phyloP scores from a whole-genome alignment of 805 yeast species.

The Yarrowia yakushimensis region DNA sequence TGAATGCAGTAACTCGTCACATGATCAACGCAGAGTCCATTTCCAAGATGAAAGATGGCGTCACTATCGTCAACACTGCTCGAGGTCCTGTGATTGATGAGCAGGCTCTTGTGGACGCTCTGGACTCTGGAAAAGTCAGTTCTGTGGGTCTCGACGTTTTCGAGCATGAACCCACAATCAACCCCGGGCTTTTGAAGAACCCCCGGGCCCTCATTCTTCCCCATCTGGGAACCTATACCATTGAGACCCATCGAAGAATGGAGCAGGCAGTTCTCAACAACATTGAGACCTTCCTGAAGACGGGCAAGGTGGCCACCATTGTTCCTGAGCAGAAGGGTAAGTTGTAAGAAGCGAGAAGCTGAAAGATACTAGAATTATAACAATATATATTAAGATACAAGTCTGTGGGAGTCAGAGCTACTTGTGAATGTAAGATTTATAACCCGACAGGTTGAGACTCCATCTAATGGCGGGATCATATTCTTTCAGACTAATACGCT shows the following conservation, averaged over 20 bases:
- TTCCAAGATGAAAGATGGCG: constrained; percentile 50
- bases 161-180: constrained; percentile 52
- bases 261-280: constrained; percentile 73
- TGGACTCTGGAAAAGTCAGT: constrained; percentile 48
- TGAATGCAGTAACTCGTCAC: constrained; percentile 67
- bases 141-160: constrained; percentile 56
- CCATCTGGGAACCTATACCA: constrained; percentile 46
- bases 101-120: constrained; percentile 43
- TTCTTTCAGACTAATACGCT: too few species aligned
- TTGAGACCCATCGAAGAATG: constrained; percentile 56
- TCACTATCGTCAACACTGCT: constrained; percentile 53
- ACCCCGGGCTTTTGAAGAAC: constrained; percentile 44
- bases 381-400: too few species aligned
- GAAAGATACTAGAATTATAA: too few species aligned
- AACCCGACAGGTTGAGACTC: too few species aligned
- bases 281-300: constrained; percentile 49
- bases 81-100: constrained; percentile 60
- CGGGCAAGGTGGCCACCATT: constrained; percentile 66
- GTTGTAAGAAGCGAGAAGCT: too few species aligned
- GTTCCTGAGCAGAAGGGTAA: constrained; percentile 61
- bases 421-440: too few species aligned
- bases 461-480: too few species aligned
- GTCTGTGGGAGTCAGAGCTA: too few species aligned
- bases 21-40: constrained; percentile 44
- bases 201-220: constrained; percentile 51